These are phyloP conservation scores for Carpinus fangiana DNA, from an alignment of 306 rosid species.

Conservation along the genomic window DNA sequence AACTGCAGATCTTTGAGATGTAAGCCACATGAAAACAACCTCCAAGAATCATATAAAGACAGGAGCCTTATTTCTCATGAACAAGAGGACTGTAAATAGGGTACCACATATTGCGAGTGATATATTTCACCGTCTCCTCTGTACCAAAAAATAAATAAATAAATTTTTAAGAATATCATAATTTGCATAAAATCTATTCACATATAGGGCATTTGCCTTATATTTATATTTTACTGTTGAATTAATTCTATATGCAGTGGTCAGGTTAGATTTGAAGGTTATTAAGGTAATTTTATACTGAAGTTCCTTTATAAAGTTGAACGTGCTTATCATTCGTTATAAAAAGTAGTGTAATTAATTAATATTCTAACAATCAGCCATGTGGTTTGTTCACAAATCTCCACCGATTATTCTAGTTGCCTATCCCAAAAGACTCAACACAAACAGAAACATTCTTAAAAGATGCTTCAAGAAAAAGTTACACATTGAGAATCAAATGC, in stretches of 20 bases:
- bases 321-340: background rate
- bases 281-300: background rate
- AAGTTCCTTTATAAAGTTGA: conserved; percentile 5
- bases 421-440: too few species aligned
- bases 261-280: background rate
- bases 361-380: too few species aligned
- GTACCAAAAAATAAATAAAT: conserved; percentile 37
- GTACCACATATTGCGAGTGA: conserved; percentile 72
- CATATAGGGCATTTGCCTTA: background rate
- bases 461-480: too few species aligned
- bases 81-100: conserved; percentile 84
- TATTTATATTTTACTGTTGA: background rate
- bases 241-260: background rate
- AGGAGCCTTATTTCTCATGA: conserved; percentile 55
- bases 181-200: background rate
- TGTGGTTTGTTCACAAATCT: too few species aligned
- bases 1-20: conserved; percentile 20
- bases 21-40: conserved; percentile 18
- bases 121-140: conserved; percentile 65
- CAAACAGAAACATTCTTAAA: too few species aligned
- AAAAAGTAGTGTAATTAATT: background rate
- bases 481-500: too few species aligned
- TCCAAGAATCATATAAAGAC: background rate
- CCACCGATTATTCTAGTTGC: too few species aligned
- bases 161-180: too few species aligned